Evolutionary conservation across 2,329 filamentous ascomycete species (phyloP).

Genomic region (Cyphellophora attinorum): DNA sequence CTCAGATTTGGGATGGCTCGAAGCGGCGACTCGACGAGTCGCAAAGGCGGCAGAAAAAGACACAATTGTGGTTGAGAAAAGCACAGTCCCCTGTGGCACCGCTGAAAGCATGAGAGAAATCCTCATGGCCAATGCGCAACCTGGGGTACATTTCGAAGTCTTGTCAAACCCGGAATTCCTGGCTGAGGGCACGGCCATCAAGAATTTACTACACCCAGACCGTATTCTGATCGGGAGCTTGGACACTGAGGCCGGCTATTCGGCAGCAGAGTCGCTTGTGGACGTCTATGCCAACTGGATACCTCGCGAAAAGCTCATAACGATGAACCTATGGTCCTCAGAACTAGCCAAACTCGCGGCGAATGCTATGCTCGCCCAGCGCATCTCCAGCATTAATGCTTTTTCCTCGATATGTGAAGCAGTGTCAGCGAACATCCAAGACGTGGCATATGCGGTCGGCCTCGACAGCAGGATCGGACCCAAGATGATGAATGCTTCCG

Average conservation of each 20-base stretch:
- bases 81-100: slow-evolving; percentile 67
- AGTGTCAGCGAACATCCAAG: slow-evolving; percentile 65
- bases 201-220: slow-evolving; percentile 61
- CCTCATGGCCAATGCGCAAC: slow-evolving; percentile 2
- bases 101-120: slow-evolving; percentile 52
- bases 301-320: slow-evolving; percentile 55
- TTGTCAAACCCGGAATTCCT: slow-evolving; percentile 77
- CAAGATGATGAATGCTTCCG: slow-evolving; percentile 63
- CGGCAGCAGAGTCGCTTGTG: slow-evolving; percentile 55
- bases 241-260: slow-evolving; percentile 48
- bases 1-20: slow-evolving; percentile 63
- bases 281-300: slow-evolving; percentile 65
- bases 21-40: slow-evolving; percentile 59
- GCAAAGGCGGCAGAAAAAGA: slow-evolving; percentile 56
- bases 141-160: slow-evolving; percentile 55
- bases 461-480: slow-evolving; percentile 62
- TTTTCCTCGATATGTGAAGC: slow-evolving; percentile 72
- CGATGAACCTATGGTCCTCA: slow-evolving; percentile 66
- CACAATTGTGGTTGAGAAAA: slow-evolving; percentile 73
- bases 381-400: slow-evolving; percentile 72
- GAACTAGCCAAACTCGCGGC: slow-evolving; percentile 71
- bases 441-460: slow-evolving; percentile 59
- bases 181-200: slow-evolving; percentile 65
- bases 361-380: slow-evolving; percentile 71
- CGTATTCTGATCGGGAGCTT: slow-evolving; percentile 66